Conservation (phyloP, 2,329 filamentous ascomycete species). For the Aspergillus awamori region DNA sequence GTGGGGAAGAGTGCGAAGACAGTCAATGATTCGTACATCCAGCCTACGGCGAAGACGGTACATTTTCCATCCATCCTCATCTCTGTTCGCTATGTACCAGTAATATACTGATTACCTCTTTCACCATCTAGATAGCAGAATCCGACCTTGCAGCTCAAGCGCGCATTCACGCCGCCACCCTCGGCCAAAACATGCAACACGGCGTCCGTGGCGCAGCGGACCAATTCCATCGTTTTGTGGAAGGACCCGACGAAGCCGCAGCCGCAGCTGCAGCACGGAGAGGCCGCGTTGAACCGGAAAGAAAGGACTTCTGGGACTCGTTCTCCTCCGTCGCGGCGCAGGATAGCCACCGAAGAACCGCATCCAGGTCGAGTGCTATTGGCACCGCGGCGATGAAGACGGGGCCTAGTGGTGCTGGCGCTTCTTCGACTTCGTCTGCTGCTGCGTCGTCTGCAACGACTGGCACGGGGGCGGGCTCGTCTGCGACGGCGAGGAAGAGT, state of each 20-base stretch:
- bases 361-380: conserved; percentile 53
- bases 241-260: conserved; percentile 61
- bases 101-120: conserved; percentile 7
- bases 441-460: conserved; percentile 22
- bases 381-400: conserved; percentile 68
- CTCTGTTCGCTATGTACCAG: not conserved
- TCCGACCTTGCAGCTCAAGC: conserved; percentile 75
- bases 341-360: conserved; percentile 33
- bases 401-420: conserved; percentile 23
- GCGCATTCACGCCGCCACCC: conserved; percentile 57
- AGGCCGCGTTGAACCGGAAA: conserved; percentile 61
- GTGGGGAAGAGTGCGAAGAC: conserved; percentile 89
- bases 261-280: conserved; percentile 44
- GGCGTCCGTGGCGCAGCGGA: conserved; percentile 77
- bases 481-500: conserved; percentile 23
- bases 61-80: conserved; percentile 25
- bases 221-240: conserved; percentile 83
- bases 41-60: conserved; percentile 88
- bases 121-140: conserved; percentile 67
- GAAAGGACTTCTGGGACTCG: conserved; percentile 88
- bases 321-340: conserved; percentile 68
- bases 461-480: conserved; percentile 19
- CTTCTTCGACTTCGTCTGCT: conserved; percentile 18
- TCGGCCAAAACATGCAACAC: conserved; percentile 64
- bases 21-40: conserved; percentile 87